Evolutionary conservation across 306 rosid genomes (phyloP), one percentile per base, ranked within the genome.

Genomic region (Notholithocarpus densiflorus): DNA sequence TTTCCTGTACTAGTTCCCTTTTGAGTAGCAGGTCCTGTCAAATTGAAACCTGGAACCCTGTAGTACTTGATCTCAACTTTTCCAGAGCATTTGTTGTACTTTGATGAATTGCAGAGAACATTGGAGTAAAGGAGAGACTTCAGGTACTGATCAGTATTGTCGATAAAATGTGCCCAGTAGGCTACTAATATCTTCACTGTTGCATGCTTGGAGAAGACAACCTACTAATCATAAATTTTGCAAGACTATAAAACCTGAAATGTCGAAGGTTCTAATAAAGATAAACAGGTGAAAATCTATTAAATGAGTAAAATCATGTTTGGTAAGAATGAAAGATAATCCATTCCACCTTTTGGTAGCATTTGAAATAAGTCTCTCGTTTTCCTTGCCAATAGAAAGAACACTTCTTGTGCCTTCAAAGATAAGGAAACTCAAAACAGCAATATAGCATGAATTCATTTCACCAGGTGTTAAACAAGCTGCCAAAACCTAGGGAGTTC

Each of bases 1-100:
- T 94, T 92, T 77, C 89, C 87, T 17, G 97, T 91, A 61, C 87
- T 86, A 19, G 75, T 81, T 59, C 88, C 91, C 43, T 43, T 71
- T 1, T 72, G 21, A 75, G 77, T 72, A 43, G 97, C 96, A 23
- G 97, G 95, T 69, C 98, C 98, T 11, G 98, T 90, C 81, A 54
- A 73, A 81, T 95, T 91, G 89, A 82, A 92, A 75, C 96, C 98
- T 1, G 98, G 98, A 82, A 95, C 91, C 23, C 83, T 74, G 68
- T 91, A 91, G 72, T 91, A 95, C 82, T 89, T 95, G 83, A 95
- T 88, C 93, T 95, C 97, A 20, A 95, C 90, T 84, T 95, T 95
- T 24, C 98, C 89, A 74, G 80, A 80, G 73, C 98, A 95, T 40
- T 84, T 72, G 73, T 92, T 92, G 90, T 81, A 86, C 51, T 80